Percentiles rank a stretch among this genome's conserved stretches.
phyloP scores from a whole-genome alignment of 495 filamentous ascomycete species.

The Aspergillus taichungensis region DNA sequence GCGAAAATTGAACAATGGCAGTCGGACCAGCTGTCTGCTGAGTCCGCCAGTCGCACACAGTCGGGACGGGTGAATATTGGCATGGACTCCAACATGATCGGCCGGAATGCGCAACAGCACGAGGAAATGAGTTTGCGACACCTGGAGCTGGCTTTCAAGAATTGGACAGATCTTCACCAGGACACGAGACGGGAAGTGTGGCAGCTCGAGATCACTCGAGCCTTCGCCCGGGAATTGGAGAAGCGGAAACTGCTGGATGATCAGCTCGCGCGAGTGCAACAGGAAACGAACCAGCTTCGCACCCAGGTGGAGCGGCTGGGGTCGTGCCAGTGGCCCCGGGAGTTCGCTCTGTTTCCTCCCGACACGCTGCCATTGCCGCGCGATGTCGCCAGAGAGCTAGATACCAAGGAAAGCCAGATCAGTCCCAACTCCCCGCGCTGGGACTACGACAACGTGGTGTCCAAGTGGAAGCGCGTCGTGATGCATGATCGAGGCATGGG shows the following conservation, averaged over 20 bases:
- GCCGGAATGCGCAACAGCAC: constrained; percentile 44
- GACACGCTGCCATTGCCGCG: constrained; percentile 50
- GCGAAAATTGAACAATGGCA: constrained; percentile 58
- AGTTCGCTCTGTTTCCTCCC: constrained; percentile 59
- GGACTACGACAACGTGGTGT: constrained; percentile 48
- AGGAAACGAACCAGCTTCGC: constrained; percentile 66
- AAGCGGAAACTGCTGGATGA: constrained; percentile 53
- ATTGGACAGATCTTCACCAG: constrained; percentile 55
- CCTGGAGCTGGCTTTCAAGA: constrained; percentile 56
- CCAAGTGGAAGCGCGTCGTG: constrained; percentile 50
- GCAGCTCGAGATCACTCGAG: constrained; percentile 69
- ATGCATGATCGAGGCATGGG: constrained; percentile 42
- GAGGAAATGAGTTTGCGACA: constrained; percentile 55
- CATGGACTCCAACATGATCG: constrained; percentile 33
- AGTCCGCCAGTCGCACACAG: constrained; percentile 16
- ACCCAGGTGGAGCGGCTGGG: constrained; percentile 59
- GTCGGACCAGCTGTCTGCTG: constrained; percentile 26
- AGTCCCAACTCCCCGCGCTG: constrained; percentile 33
- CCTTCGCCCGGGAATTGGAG: constrained; percentile 58
- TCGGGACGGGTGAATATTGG: constrained; percentile 16
- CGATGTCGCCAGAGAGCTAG: constrained; percentile 35
- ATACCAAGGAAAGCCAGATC: constrained; percentile 27
- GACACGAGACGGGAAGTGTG: constrained; percentile 56
- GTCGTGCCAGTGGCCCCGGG: constrained; percentile 58
- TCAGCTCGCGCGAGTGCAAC: constrained; percentile 51